Evolutionary conservation across 139 green algal species (phyloP), one percentile per base, ranked within the genome.

Genomic region (Chlorella sp.): DNA sequence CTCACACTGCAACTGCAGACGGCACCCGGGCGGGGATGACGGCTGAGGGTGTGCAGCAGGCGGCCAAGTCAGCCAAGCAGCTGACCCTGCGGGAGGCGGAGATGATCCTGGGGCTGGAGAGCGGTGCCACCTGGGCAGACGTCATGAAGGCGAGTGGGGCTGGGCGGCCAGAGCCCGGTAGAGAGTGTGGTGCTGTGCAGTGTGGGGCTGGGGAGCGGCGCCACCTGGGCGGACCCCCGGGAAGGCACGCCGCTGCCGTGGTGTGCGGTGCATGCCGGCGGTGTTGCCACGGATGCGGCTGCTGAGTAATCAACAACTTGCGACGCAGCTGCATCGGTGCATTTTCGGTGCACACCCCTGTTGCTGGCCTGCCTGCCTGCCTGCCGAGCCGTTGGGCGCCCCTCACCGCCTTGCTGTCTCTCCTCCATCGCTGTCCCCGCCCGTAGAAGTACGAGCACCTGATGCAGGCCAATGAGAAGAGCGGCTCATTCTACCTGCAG

Each of bases 401-500:
- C 43, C 40, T 62, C 38, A n/a, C 13, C 56, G 24, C 43, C n/a
- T 41, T 56, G 34, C 46, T n/a, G 30, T 38, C 44, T 11, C 51
- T 16, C 2, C 51, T 26, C 13, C 16, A 3, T 20, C 38, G 38
- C 65, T 36, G 28, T 44, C 2, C 6, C 44, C 64, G 28, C 65
- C 1, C 38, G 64, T 87, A 94, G 90, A 91, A 92, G 68, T 98
- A 95, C 76, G 89, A 96, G 73, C 92, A 97, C 83, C 79, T 98
- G 78, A 96, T 95, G 40, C 54, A 81, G 41, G 87, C 88, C 13
- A 98, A 98, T 87, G 92, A 98, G 88, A 93, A 96, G 91, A 79
- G 91, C 62, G 95, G 95, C 28, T 95, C 93, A 24, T 98, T 98
- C 88, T 98, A 98, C 89, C 84, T 98, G 60, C 92, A 97, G 88